A percentile compares a stretch with the other conserved stretches of the same genome.
Conservation (phyloP, 371 early-diverging fungal genomes). For the Capniomyces stellatus region DNA sequence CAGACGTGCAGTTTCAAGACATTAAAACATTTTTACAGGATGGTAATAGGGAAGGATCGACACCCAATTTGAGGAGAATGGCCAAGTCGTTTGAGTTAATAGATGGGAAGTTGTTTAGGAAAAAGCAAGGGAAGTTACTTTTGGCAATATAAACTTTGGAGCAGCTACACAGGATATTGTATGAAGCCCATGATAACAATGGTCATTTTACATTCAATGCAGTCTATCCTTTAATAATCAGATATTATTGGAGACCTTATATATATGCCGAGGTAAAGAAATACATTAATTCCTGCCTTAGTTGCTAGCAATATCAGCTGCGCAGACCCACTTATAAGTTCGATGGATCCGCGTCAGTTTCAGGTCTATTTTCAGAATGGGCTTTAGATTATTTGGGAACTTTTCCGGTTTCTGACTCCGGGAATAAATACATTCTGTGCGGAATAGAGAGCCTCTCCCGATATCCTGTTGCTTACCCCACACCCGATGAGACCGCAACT, state of each 20-base stretch:
- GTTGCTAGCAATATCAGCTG: no score
- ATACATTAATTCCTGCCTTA: no score
- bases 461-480: not conserved
- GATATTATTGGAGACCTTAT: no score
- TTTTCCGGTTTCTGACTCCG: not conserved
- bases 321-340: not conserved
- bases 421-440: not conserved
- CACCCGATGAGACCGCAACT: not conserved
- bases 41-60: not conserved
- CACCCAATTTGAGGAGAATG: not conserved
- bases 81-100: no score
- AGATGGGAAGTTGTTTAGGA: no score
- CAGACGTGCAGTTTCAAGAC: not conserved
- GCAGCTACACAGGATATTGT: no score
- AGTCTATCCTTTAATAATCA: no score
- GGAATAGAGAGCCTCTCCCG: not conserved
- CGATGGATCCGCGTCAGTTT: not conserved
- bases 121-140: no score
- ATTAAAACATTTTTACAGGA: not conserved
- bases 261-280: no score
- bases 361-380: not conserved
- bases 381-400: not conserved
- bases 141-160: no score
- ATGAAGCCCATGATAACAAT: no score
- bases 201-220: no score